Base-by-base conservation (phyloP, 2,329 filamentous ascomycete species). In the Venturia nashicola region DNA sequence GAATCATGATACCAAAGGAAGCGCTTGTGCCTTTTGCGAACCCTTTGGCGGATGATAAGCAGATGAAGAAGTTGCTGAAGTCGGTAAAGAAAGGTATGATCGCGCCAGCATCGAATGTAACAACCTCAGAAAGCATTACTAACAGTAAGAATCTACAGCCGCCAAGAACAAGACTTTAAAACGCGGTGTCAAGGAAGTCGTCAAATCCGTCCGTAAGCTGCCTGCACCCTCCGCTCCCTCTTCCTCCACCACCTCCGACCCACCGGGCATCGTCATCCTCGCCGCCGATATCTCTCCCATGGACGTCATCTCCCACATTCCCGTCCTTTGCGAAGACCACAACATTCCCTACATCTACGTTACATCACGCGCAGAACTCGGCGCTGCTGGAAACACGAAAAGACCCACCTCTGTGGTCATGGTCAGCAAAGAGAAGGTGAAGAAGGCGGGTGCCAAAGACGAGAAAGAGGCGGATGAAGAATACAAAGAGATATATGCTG, bases 221-320 rank as follows among this genome's bases (percentile, higher is more conserved):
- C 46, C 46, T 16, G 77, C 85, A 70, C 83, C 86, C 65, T 83
- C 85, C n/a, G 83, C 85, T 66, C 82, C 84, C 68, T 80, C 84
- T 72, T 80, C 83, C 62, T 76, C 83, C 59, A 68, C 71, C 63
- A 68, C 72, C 63, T 81, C 86, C 72, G 66, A 73, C 65, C 86
- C 89, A 55, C 83, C 86, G 69, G 83, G 80, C 67, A 83, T 99
- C 69, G 91, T 97, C 71, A 82, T 99, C 75, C 90, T 99, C 70
- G 94, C 94, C 43, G 94, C 90, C 71, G 94, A 99, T 78, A 97
- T 99, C 80, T 96, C 90, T 62, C 94, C 94, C 68, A 93, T 94
- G 87, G 94, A 99, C 77, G 94, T 99, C 75, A 97, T 99, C 79
- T 94, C 90, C 66, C 94, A 99, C 79, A 90, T 99, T 69, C 94